Conservation (phyloP, 208 protist species). For the Leptomonas seymouri region DNA sequence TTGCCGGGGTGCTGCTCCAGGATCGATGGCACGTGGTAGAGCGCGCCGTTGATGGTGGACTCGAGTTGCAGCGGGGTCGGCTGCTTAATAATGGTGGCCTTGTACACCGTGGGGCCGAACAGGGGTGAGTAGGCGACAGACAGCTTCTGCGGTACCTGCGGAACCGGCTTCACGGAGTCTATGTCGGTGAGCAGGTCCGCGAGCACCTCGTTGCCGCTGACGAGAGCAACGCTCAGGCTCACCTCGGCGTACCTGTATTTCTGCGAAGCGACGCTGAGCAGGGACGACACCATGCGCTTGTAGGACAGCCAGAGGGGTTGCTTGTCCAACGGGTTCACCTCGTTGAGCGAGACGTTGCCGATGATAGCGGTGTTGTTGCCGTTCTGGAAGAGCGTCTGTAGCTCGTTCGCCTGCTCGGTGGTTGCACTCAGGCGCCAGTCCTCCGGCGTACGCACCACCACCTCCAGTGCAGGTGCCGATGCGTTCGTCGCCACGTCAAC, state of each 20-base stretch:
- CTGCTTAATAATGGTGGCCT: conserved; percentile 53
- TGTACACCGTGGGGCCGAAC: conserved; percentile 64
- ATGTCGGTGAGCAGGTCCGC: conserved; percentile 37
- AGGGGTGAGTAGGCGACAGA: conserved; percentile 60
- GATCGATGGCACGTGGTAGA: conserved; percentile 44
- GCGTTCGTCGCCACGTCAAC: conserved; percentile 26
- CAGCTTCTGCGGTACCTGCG: conserved; percentile 36
- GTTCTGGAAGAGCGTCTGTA: conserved; percentile 57
- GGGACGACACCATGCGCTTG: conserved; percentile 60
- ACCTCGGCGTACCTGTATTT: conserved; percentile 59
- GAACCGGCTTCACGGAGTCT: conserved; percentile 23
- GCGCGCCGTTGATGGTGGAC: conserved; percentile 52
- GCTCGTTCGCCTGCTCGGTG: conserved; percentile 38
- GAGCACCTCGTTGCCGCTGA: conserved; percentile 46
- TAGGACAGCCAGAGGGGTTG: conserved; percentile 69
- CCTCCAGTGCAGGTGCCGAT: conserved; percentile 37
- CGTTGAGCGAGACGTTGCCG: conserved; percentile 43
- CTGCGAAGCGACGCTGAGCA: conserved; percentile 45
- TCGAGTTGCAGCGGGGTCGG: conserved; percentile 51
- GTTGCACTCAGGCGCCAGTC: conserved; percentile 43
- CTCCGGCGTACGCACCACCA: conserved; percentile 44
- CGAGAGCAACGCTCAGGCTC: conserved; percentile 47
- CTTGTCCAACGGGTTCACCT: conserved; percentile 49
- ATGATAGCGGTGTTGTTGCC: conserved; percentile 69
- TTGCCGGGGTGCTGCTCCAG: conserved; percentile 36